These are phyloP conservation scores for Lasiosphaeria ovina DNA, from an alignment of 495 filamentous ascomycete genomes.

Conservation along the genomic window DNA sequence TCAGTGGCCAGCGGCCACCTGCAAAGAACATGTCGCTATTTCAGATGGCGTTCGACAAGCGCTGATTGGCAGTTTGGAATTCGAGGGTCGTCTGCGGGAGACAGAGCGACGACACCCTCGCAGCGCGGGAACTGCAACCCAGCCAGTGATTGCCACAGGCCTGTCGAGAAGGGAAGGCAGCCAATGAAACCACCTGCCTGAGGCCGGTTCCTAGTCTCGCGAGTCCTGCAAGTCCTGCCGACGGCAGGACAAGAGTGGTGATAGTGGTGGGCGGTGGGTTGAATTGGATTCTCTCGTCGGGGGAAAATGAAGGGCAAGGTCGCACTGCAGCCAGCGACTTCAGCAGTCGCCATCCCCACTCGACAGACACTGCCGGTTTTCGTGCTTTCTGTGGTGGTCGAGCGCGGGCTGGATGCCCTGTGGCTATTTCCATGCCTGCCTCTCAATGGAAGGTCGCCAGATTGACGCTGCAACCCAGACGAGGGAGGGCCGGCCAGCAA, in stretches of 20 bases:
- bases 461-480: conserved; percentile 5
- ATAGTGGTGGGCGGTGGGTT: background rate
- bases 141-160: conserved; percentile 17
- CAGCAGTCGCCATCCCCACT: conserved; percentile 15
- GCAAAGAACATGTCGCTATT: too few relatives aligned
- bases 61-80: conserved; percentile 17
- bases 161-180: conserved; percentile 16
- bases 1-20: too few relatives aligned
- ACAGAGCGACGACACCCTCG: background rate
- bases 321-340: conserved; percentile 21
- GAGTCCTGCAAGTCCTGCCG: conserved; percentile 16
- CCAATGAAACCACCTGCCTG: conserved; percentile 24
- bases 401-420: background rate
- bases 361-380: background rate
- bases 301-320: conserved; percentile 5
- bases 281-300: background rate
- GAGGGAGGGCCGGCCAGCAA: background rate
- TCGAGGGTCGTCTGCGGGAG: conserved; percentile 19
- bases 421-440: conserved; percentile 1
- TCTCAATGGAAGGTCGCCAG: background rate
- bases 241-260: conserved; percentile 8
- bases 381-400: background rate
- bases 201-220: conserved; percentile 19
- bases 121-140: conserved; percentile 10
- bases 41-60: background rate